A percentile compares a stretch with the other conserved stretches of the same genome.
These are phyloP conservation scores for Lepraria neglecta DNA, from an alignment of 495 filamentous ascomycete genomes.

Conservation along the genomic window DNA sequence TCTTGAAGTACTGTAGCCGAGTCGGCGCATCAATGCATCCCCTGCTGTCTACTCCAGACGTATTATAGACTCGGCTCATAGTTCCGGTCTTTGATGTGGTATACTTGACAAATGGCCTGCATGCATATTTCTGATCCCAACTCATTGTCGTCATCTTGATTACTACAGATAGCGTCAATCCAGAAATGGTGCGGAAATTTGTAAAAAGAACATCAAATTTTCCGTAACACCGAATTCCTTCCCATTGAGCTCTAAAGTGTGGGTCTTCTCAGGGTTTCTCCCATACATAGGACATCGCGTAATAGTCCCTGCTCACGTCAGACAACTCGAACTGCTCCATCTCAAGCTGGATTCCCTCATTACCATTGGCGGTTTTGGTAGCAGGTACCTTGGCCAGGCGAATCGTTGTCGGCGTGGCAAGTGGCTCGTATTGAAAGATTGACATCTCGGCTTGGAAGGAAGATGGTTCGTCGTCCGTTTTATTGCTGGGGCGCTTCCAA, in stretches of 20 bases:
- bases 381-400: neutral
- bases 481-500: too few species aligned
- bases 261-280: neutral
- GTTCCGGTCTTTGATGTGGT: too few species aligned
- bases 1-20: too few species aligned
- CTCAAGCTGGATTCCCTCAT: neutral
- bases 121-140: neutral
- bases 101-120: too few species aligned
- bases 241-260: neutral
- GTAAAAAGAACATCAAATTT: neutral
- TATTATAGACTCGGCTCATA: too few species aligned
- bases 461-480: too few species aligned
- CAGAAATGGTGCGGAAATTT: neutral
- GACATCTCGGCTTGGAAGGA: neutral
- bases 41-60: too few species aligned
- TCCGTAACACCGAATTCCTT: neutral
- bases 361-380: neutral
- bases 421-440: neutral
- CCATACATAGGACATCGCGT: neutral
- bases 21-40: too few species aligned
- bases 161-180: conserved; percentile 20
- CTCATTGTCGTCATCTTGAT: conserved; percentile 13
- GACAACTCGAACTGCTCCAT: neutral
- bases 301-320: neutral
- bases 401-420: neutral